A percentile compares a stretch with the other conserved stretches of the same genome.
Evolutionary conservation across 2,329 filamentous ascomycete genomes (phyloP).

Genomic region (Paracorniculantispora psalliotae): DNA sequence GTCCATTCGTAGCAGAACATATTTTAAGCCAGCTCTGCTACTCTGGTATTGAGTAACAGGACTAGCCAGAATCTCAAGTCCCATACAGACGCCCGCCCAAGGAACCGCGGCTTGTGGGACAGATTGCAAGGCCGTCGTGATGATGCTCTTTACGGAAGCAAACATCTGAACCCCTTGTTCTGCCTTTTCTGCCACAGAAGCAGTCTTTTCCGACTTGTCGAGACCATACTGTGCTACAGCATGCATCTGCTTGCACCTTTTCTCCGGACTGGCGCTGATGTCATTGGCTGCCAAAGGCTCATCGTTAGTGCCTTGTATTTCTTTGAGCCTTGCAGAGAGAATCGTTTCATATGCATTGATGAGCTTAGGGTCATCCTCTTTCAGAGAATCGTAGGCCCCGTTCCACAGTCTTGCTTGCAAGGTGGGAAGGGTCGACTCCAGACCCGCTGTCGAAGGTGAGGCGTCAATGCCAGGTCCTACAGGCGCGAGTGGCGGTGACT

Average conservation of each 20-base stretch:
- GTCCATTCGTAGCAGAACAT: constrained; percentile 33
- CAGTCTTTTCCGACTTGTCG: constrained; percentile 14
- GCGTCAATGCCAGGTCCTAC: too few species aligned
- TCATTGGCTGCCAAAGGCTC: not conserved
- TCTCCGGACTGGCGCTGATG: not conserved
- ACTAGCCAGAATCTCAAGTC: constrained; percentile 32
- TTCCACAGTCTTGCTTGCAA: not conserved
- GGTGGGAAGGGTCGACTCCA: not conserved
- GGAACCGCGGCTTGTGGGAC: constrained; percentile 31
- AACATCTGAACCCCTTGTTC: constrained; percentile 21
- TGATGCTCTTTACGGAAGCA: constrained; percentile 22
- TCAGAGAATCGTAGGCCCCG: not conserved
- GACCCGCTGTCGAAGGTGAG: not conserved
- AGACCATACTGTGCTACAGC: constrained; percentile 25
- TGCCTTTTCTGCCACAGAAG: not conserved
- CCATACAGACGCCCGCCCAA: constrained; percentile 31
- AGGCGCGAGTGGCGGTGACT: too few species aligned
- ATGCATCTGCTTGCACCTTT: constrained; percentile 24
- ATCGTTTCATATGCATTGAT: not conserved
- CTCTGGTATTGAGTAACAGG: constrained; percentile 21
- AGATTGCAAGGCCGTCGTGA: constrained; percentile 23
- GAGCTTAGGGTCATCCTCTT: not conserved
- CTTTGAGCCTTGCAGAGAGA: not conserved
- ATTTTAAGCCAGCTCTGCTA: constrained; percentile 30
- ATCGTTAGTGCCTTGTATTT: not conserved